Percentiles rank a stretch among this genome's conserved stretches.
These are phyloP conservation scores for Gamsiella multidivaricata DNA, from an alignment of 192 early-diverging fungal genomes.

Conservation along the genomic window DNA sequence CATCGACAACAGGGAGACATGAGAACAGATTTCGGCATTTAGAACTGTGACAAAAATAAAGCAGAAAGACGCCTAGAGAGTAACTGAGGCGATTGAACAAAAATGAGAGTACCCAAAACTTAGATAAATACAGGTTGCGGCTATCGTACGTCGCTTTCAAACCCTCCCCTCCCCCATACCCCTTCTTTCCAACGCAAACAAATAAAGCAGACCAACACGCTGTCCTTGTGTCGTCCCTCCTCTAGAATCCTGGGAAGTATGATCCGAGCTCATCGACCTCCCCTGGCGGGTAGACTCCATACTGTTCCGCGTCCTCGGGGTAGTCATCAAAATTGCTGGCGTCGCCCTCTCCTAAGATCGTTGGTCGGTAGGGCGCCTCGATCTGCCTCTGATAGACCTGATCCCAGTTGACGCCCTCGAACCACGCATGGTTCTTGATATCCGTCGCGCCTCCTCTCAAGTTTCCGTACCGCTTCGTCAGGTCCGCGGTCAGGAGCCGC, in stretches of 20 bases:
- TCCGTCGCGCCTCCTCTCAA: slow-evolving; percentile 85
- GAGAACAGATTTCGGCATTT: too few species aligned
- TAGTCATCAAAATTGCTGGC: slow-evolving; percentile 96
- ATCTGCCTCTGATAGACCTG: slow-evolving; percentile 76
- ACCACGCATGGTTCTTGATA: slow-evolving; percentile 96
- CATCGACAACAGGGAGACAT: too few species aligned
- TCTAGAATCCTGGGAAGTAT: slow-evolving; percentile 82
- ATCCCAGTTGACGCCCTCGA: slow-evolving; percentile 93
- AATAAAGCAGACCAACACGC: background rate
- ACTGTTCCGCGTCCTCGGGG: slow-evolving; percentile 90
- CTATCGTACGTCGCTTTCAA: too few species aligned
- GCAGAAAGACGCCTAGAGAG: too few species aligned
- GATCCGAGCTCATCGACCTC: slow-evolving; percentile 75
- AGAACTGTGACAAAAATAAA: too few species aligned
- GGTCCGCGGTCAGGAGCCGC: slow-evolving; percentile 80
- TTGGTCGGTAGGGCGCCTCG: slow-evolving; percentile 89
- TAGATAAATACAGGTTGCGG: background rate
- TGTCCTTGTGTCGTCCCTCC: background rate
- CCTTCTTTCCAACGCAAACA: too few species aligned
- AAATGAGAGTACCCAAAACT: background rate
- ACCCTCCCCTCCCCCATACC: too few species aligned
- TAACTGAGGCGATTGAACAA: too few species aligned
- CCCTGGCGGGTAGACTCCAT: slow-evolving; percentile 70
- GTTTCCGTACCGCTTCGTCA: slow-evolving; percentile 90
- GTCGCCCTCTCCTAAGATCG: slow-evolving; percentile 84